Evolutionary conservation across 768 basidiomycete species (phyloP).

Genomic region (Omphalotus guepiniiformis): DNA sequence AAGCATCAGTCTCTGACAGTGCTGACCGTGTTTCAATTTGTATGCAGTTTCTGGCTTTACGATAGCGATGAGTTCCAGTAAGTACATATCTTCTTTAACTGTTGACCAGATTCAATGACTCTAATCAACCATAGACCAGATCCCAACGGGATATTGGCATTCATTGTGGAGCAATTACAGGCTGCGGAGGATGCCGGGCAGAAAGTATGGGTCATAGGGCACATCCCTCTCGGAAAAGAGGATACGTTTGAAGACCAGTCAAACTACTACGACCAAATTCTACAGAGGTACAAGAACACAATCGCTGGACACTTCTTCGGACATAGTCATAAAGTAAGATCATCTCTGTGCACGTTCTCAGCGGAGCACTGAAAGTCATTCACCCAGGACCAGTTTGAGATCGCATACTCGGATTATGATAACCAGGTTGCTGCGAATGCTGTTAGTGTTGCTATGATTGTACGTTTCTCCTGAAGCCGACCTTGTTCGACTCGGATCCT

Average conservation of each 20-base stretch:
- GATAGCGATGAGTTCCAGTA: conserved; percentile 32
- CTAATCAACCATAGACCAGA: conserved; percentile 23
- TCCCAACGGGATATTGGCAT: conserved; percentile 38
- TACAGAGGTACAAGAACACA: conserved; percentile 36
- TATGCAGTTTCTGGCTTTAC: conserved; percentile 34
- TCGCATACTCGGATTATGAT: conserved; percentile 34
- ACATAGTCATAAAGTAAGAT: conserved; percentile 30
- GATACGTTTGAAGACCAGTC: conserved; percentile 28
- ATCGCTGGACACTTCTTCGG: conserved; percentile 40
- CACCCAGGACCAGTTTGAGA: conserved; percentile 34
- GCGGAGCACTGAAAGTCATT: not conserved
- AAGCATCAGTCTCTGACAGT: not conserved
- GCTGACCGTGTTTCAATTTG: not conserved
- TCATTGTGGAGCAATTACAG: conserved; percentile 33
- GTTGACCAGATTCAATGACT: not conserved
- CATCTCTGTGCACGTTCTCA: not conserved
- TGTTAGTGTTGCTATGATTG: conserved; percentile 27
- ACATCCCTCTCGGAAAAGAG: conserved; percentile 29
- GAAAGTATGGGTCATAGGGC: conserved; percentile 36
- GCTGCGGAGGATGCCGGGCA: conserved; percentile 33
- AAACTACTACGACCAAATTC: conserved; percentile 38
- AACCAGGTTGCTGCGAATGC: conserved; percentile 26
- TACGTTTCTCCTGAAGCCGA: too few relatives aligned
- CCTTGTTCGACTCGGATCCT: too few relatives aligned
- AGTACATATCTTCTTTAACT: conserved; percentile 4